phyloP scores from a whole-genome alignment of 306 rosid species.

The Malus orientalis region DNA sequence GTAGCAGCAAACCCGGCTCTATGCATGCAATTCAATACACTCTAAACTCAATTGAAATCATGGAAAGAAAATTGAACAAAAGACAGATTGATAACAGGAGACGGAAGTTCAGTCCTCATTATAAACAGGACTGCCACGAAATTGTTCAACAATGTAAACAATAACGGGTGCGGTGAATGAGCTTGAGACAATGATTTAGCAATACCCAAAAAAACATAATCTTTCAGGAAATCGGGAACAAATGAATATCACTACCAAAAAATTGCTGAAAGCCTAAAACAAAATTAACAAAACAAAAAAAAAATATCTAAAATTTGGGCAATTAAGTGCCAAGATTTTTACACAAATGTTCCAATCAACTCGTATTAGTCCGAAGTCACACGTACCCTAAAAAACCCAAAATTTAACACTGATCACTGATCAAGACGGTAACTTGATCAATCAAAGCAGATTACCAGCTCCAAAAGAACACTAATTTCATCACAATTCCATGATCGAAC shows the following conservation, averaged over 20 bases:
- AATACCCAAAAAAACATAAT: neutral
- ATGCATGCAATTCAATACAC: neutral
- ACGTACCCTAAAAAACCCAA: neutral
- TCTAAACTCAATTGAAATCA: neutral
- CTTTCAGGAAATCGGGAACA: neutral
- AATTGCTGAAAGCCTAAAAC: neutral
- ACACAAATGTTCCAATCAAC: neutral
- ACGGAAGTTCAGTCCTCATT: neutral
- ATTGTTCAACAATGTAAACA: neutral
- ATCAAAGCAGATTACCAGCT: neutral
- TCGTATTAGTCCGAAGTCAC: neutral
- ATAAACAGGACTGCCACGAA: neutral
- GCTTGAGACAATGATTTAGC: neutral
- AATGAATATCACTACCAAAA: neutral
- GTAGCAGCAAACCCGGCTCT: neutral
- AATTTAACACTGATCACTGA: neutral
- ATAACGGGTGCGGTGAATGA: neutral
- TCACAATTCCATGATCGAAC: neutral
- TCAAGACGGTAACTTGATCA: neutral
- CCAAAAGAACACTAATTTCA: neutral
- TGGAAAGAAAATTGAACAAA: neutral
- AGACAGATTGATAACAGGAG: neutral
- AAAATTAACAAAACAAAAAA: neutral
- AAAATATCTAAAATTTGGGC: neutral
- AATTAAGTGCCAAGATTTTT: neutral